Percentiles rank a stretch among this genome's conserved stretches.
Conservation (phyloP, 2,329 filamentous ascomycete species). For the Cryphonectria carpinicola region DNA sequence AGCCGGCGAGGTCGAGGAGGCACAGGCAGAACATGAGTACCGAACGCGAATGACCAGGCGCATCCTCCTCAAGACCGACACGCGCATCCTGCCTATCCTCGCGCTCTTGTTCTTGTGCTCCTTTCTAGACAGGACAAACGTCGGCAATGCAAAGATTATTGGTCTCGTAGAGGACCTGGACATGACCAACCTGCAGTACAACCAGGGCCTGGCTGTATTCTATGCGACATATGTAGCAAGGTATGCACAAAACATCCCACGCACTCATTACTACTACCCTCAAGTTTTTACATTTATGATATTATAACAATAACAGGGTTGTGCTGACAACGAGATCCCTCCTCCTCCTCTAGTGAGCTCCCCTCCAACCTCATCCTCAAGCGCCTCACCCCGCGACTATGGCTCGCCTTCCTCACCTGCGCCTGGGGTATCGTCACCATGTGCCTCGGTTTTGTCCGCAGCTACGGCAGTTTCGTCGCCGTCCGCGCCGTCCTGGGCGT, state of each 20-base stretch:
- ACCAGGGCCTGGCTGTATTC: constrained; percentile 65
- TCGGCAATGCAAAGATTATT: constrained; percentile 71
- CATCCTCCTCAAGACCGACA: constrained; percentile 38
- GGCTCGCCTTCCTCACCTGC: constrained; percentile 60
- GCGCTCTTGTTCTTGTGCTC: constrained; percentile 68
- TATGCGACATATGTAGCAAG: constrained; percentile 67
- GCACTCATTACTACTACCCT: too few species aligned
- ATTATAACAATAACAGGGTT: too few species aligned
- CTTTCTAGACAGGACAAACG: constrained; percentile 70
- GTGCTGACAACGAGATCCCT: background rate
- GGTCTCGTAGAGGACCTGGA: constrained; percentile 61
- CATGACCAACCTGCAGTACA: constrained; percentile 66
- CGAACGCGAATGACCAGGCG: constrained; percentile 31
- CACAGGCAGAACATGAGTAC: constrained; percentile 23
- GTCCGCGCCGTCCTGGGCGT: constrained; percentile 65
- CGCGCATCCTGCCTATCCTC: constrained; percentile 65
- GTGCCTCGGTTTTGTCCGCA: constrained; percentile 58
- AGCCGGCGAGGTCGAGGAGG: constrained; percentile 31
- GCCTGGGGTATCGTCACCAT: constrained; percentile 63
- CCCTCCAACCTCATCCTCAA: constrained; percentile 68
- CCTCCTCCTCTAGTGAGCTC: constrained; percentile 51
- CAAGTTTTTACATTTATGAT: background rate
- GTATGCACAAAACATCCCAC: constrained; percentile 38
- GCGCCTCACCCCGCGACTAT: constrained; percentile 61
- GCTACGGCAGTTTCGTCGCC: constrained; percentile 60